A percentile compares a stretch with the other conserved stretches of the same genome.
These are phyloP conservation scores for Pseudogymnoascus sp. DNA, from an alignment of 2,329 filamentous ascomycete genomes.

Conservation along the genomic window DNA sequence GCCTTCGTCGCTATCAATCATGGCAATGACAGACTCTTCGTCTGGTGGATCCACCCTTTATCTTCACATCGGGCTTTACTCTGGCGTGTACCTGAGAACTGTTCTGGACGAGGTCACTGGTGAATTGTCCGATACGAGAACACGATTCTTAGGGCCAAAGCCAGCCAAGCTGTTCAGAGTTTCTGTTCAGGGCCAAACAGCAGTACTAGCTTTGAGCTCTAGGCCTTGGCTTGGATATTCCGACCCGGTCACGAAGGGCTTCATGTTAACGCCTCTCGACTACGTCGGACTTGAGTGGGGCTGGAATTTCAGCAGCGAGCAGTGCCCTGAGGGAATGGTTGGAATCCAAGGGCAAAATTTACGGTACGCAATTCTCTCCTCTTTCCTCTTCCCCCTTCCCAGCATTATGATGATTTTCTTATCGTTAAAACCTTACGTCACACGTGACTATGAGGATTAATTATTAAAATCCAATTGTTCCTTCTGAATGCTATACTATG, in stretches of 20 bases:
- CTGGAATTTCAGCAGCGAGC: conserved; percentile 94
- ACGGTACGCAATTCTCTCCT: conserved; percentile 51
- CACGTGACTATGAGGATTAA: conserved; percentile 40
- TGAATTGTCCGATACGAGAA: conserved; percentile 87
- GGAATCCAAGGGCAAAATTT: conserved; percentile 84
- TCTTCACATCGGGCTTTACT: conserved; percentile 91
- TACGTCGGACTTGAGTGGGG: conserved; percentile 86
- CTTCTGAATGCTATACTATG: conserved; percentile 61
- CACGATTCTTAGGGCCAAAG: conserved; percentile 88
- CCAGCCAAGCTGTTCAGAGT: conserved; percentile 85
- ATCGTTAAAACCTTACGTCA: conserved; percentile 31
- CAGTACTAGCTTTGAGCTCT: conserved; percentile 83
- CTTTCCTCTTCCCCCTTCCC: conserved; percentile 13
- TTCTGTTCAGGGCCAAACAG: conserved; percentile 75
- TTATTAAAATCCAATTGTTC: conserved; percentile 83
- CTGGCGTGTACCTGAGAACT: conserved; percentile 90
- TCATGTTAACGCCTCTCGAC: conserved; percentile 85
- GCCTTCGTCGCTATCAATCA: conserved; percentile 81
- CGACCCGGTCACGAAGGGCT: conserved; percentile 76
- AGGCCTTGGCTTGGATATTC: conserved; percentile 95
- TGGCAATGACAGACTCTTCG: conserved; percentile 90
- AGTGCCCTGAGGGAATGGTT: conserved; percentile 89
- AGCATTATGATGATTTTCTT: conserved; percentile 36
- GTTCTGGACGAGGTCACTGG: conserved; percentile 93
- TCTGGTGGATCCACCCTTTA: conserved; percentile 84